A percentile compares a stretch with the other conserved stretches of the same genome.
These are phyloP conservation scores for Phytopythium montanum DNA, from an alignment of 352 stramenopile genomes.

Conservation along the genomic window DNA sequence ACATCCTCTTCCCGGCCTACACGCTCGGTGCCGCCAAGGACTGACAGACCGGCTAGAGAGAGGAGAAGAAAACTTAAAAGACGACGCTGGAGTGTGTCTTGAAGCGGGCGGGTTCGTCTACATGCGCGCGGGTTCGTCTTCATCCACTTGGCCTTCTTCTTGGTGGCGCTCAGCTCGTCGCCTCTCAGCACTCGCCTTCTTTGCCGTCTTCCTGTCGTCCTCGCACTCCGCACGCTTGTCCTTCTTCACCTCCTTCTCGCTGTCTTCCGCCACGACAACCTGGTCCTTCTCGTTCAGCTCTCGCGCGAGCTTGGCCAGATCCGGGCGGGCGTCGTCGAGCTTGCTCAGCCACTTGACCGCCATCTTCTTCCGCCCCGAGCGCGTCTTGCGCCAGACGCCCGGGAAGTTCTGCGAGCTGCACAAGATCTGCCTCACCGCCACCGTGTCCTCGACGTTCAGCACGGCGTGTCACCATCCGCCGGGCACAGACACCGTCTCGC, in stretches of 20 bases:
- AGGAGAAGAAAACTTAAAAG: too few relatives aligned
- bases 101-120: too few relatives aligned
- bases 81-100: too few relatives aligned
- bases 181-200: conserved; percentile 25
- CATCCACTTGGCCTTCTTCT: conserved; percentile 28
- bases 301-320: conserved; percentile 75
- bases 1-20: conserved; percentile 92
- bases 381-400: conserved; percentile 85
- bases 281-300: conserved; percentile 87
- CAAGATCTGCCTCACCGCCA: conserved; percentile 95
- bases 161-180: background rate
- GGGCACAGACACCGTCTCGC: conserved; percentile 92
- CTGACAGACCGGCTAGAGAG: conserved; percentile 20
- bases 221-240: conserved; percentile 15
- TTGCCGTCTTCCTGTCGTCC: conserved; percentile 36
- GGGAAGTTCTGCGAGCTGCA: conserved; percentile 89
- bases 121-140: too few relatives aligned
- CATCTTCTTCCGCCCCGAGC: conserved; percentile 92
- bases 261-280: conserved; percentile 84
- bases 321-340: conserved; percentile 75
- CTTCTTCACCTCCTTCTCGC: conserved; percentile 30
- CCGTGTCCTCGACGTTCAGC: conserved; percentile 89
- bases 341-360: conserved; percentile 91
- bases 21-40: conserved; percentile 64
- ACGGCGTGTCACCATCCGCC: conserved; percentile 93